phyloP scores from a whole-genome alignment of 2,329 filamentous ascomycete species.

The Ophiostoma perfectum region DNA sequence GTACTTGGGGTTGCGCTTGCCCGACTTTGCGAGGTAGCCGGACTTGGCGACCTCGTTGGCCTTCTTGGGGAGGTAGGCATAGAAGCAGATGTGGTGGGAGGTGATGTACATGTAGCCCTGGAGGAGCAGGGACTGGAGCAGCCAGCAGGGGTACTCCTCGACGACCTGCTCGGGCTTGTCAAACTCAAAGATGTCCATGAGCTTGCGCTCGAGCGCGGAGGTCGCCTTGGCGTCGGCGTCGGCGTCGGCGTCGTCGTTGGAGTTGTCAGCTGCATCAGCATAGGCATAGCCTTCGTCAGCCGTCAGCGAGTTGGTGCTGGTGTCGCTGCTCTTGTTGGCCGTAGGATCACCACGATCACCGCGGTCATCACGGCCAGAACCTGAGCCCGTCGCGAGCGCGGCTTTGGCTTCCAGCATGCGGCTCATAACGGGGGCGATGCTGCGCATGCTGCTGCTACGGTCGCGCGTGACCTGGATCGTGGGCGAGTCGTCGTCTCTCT shows the following conservation, averaged over 20 bases:
- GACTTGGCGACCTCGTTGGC: slow-evolving; percentile 75
- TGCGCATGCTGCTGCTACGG: slow-evolving; percentile 32
- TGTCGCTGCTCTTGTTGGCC: slow-evolving; percentile 40
- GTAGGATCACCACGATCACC: neutral
- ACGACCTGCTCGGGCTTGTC: slow-evolving; percentile 77
- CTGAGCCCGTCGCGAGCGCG: slow-evolving; percentile 41
- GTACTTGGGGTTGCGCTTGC: slow-evolving; percentile 80
- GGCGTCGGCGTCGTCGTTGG: neutral
- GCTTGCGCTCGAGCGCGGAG: slow-evolving; percentile 59
- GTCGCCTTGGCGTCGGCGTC: slow-evolving; percentile 44
- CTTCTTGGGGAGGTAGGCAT: slow-evolving; percentile 94
- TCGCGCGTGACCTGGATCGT: slow-evolving; percentile 33
- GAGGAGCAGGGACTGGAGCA: slow-evolving; percentile 83
- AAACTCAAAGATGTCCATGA: slow-evolving; percentile 84
- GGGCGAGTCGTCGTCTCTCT: slow-evolving; percentile 25
- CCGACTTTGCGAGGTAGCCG: slow-evolving; percentile 81
- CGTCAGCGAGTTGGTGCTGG: slow-evolving; percentile 29
- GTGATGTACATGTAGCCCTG: slow-evolving; percentile 98
- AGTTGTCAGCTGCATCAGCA: slow-evolving; percentile 35
- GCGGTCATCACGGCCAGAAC: neutral
- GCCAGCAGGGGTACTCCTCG: slow-evolving; percentile 88
- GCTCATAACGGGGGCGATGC: slow-evolving; percentile 67
- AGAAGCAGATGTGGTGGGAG: slow-evolving; percentile 88
- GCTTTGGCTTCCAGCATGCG: slow-evolving; percentile 69
- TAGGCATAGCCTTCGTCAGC: slow-evolving; percentile 43